Conservation (phyloP, 495 filamentous ascomycete genomes). For the Hyphodiscus hymeniophilus region DNA sequence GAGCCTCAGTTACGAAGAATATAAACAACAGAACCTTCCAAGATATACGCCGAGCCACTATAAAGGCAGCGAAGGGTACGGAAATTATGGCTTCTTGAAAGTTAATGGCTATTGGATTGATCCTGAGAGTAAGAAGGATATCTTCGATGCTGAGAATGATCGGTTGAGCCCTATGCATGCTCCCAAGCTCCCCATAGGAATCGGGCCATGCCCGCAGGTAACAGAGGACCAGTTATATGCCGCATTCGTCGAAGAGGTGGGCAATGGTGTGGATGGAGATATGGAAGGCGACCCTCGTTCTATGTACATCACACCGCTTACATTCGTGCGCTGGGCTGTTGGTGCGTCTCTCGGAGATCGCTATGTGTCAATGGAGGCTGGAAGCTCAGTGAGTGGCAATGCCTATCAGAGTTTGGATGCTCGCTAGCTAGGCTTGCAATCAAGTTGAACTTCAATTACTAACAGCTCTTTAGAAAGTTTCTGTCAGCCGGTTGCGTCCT, state of each 20-base stretch:
- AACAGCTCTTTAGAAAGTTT: not conserved
- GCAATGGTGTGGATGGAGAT: slow-evolving; percentile 6
- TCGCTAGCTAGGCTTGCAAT: not conserved
- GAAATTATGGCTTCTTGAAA: slow-evolving; percentile 18
- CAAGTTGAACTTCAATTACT: not conserved
- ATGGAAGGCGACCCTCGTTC: slow-evolving; percentile 18
- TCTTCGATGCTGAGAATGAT: slow-evolving; percentile 7
- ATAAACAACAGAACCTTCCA: not conserved
- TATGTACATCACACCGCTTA: slow-evolving; percentile 9
- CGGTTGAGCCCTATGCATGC: not conserved
- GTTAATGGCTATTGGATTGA: slow-evolving; percentile 19
- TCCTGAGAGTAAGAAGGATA: slow-evolving; percentile 14
- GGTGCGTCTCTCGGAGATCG: slow-evolving; percentile 7
- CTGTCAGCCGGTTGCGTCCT: not conserved
- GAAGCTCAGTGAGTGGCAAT: slow-evolving; percentile 1
- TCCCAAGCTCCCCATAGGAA: not conserved
- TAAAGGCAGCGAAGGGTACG: slow-evolving; percentile 12
- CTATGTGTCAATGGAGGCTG: slow-evolving; percentile 1
- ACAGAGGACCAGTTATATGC: slow-evolving; percentile 10
- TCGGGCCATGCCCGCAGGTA: not conserved
- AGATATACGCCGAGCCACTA: slow-evolving; percentile 8
- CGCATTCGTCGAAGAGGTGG: slow-evolving; percentile 3
- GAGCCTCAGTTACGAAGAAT: not conserved
- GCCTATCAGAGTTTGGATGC: not conserved
- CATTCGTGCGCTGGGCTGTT: slow-evolving; percentile 17